These are phyloP conservation scores for Kwoniella heveanensis DNA, from an alignment of 768 basidiomycete genomes.

Conservation along the genomic window DNA sequence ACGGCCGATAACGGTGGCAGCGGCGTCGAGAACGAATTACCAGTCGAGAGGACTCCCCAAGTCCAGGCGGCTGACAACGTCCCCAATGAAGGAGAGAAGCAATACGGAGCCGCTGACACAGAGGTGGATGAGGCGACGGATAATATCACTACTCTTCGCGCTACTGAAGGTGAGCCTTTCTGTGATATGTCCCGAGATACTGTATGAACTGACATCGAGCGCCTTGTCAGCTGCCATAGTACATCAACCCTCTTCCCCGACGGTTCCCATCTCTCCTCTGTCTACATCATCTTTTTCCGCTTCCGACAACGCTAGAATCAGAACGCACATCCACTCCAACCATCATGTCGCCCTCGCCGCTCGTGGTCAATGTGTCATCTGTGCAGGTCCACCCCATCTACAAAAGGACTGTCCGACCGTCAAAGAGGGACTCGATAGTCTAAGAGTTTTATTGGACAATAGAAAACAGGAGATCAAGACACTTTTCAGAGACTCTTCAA, in stretches of 20 bases:
- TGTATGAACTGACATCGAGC: too few species aligned
- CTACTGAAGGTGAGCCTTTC: too few species aligned
- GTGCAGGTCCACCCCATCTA: conserved; percentile 20
- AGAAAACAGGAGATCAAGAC: conserved; percentile 10
- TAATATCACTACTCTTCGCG: too few species aligned
- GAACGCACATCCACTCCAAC: conserved; percentile 3
- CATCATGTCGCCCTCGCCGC: conserved; percentile 2
- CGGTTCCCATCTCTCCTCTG: neutral
- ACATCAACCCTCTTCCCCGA: neutral
- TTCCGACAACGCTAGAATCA: conserved; percentile 1
- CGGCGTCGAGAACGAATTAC: too few species aligned
- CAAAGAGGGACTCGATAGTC: conserved; percentile 19
- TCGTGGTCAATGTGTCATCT: conserved; percentile 15
- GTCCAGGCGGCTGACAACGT: too few species aligned
- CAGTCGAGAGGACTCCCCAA: too few species aligned
- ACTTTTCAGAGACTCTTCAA: neutral
- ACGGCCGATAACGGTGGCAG: too few species aligned
- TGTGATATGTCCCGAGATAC: too few species aligned
- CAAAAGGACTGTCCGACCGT: conserved; percentile 43
- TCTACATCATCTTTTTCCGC: neutral
- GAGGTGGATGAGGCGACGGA: too few species aligned
- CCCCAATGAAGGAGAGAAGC: too few species aligned
- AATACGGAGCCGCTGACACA: too few species aligned
- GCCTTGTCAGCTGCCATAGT: too few species aligned
- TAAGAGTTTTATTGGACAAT: conserved; percentile 21